Conservation (phyloP, 2,329 filamentous ascomycete species). For the Aspergillus fructus region DNA sequence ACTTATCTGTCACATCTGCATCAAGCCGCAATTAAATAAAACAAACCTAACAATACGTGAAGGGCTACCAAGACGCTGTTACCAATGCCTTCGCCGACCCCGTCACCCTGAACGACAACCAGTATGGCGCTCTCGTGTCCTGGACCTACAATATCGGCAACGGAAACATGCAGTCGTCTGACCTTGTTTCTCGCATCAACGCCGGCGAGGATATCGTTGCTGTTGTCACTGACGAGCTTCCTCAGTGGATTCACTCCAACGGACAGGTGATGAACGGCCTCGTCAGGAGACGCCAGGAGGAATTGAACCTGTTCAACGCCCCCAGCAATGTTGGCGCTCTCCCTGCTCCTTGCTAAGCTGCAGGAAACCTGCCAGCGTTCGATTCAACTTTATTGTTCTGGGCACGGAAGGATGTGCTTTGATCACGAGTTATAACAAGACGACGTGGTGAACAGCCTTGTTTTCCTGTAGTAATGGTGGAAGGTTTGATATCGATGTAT, state of each 20-base stretch:
- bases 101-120: slow-evolving; percentile 50
- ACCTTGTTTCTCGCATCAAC: slow-evolving; percentile 47
- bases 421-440: not conserved
- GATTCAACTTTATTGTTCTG: not conserved
- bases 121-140: slow-evolving; percentile 54
- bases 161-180: slow-evolving; percentile 42
- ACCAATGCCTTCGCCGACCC: slow-evolving; percentile 33
- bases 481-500: not conserved
- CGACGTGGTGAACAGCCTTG: not conserved
- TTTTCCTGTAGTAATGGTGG: not conserved
- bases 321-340: slow-evolving; percentile 1
- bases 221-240: slow-evolving; percentile 36
- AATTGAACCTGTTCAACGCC: slow-evolving; percentile 44
- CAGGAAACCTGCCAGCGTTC: not conserved
- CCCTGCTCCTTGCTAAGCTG: slow-evolving; percentile 7
- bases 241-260: not conserved
- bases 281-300: slow-evolving; percentile 30
- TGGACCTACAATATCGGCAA: slow-evolving; percentile 55
- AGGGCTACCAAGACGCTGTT: slow-evolving; percentile 42
- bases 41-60: slow-evolving; percentile 25
- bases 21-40: not conserved
- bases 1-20: not conserved
- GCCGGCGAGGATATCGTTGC: slow-evolving; percentile 42
- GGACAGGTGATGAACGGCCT: not conserved
- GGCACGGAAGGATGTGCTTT: not conserved